Evolutionary conservation across 1,139 yeast genomes (phyloP), one percentile per base, ranked within the genome.

Genomic region (Pneumocystis oryctolagi): DNA sequence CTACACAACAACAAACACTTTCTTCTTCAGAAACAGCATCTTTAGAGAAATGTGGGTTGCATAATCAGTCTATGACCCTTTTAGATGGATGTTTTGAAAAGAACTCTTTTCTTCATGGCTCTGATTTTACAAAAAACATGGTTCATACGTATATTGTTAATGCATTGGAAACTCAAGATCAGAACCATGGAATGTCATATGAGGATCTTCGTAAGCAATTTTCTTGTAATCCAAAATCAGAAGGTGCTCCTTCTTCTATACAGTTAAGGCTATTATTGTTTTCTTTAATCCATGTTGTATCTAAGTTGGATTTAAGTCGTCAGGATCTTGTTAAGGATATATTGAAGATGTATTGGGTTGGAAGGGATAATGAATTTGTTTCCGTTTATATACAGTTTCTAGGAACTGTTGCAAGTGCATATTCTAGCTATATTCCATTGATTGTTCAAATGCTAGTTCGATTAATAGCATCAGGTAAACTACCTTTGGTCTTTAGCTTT

Each of bases 391-490:
- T 61, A 25, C 60, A 61, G 12, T 65, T 65, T 34, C 58, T 65
- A 32, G 66, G 66, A 28, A 55, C 61, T 9, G 56, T 65, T n/a
- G 62, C 63, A n/a, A 62, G 64, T 55, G 66, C 66, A 4, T 66
- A 65, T 39, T 62, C 66, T 3, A 62, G 60, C 25, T 62, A 65
- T 53, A 35, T 62, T 18, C 66, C 64, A 1, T 61, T 64, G 20
- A 59, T 62, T 42, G 39, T 63, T 28, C 63, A 56, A 25, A 65
- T 64, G 66, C 60, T 64, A 18, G 63, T 62, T 12, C 67, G 61
- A 58, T 60, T 58, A 20, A 40, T 65, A 59, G 39, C 58, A n/a
- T 40, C 20, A 34, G 53, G 53, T 42, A 20, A 42, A 30, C 20
- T 20, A 20, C n/a, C 20, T 18, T 42, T 20, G 20, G 3, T 20